Percentiles rank a stretch among this genome's conserved stretches.
Conservation (phyloP, 2,329 filamentous ascomycete species). For the Colletotrichum tamarilloi region DNA sequence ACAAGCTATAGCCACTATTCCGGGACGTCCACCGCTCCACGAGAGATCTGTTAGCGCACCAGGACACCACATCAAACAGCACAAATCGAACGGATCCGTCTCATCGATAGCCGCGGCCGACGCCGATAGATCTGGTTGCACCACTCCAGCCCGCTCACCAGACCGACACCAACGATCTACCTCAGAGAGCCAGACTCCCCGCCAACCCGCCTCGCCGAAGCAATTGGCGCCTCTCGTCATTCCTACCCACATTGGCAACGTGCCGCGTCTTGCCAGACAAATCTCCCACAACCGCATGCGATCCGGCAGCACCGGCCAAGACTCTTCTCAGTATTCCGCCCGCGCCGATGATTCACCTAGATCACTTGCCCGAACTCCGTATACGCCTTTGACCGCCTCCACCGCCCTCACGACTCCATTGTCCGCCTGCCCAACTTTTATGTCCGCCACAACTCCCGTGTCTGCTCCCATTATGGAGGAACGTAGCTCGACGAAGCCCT, state of each 20-base stretch:
- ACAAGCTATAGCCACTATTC: conserved; percentile 69
- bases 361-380: conserved; percentile 53
- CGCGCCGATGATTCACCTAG: conserved; percentile 59
- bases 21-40: conserved; percentile 71
- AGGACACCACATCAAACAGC: conserved; percentile 59
- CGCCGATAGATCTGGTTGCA: neutral
- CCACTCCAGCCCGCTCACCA: conserved; percentile 15
- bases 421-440: conserved; percentile 51
- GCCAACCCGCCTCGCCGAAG: conserved; percentile 60
- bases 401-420: conserved; percentile 54
- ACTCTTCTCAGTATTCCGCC: conserved; percentile 52
- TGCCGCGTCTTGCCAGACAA: conserved; percentile 43
- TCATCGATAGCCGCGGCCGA: conserved; percentile 42
- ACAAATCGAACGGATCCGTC: conserved; percentile 52
- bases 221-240: conserved; percentile 68
- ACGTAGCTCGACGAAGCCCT: conserved; percentile 56
- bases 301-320: conserved; percentile 55
- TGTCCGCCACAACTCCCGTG: conserved; percentile 49
- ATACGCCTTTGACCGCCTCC: conserved; percentile 56
- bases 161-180: conserved; percentile 34
- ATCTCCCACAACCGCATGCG: conserved; percentile 58
- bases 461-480: conserved; percentile 59
- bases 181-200: conserved; percentile 28
- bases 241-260: conserved; percentile 43
- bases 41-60: conserved; percentile 74